These are phyloP conservation scores for Talaromyces marneffei DNA, from an alignment of 2,329 filamentous ascomycete genomes.

Conservation along the genomic window DNA sequence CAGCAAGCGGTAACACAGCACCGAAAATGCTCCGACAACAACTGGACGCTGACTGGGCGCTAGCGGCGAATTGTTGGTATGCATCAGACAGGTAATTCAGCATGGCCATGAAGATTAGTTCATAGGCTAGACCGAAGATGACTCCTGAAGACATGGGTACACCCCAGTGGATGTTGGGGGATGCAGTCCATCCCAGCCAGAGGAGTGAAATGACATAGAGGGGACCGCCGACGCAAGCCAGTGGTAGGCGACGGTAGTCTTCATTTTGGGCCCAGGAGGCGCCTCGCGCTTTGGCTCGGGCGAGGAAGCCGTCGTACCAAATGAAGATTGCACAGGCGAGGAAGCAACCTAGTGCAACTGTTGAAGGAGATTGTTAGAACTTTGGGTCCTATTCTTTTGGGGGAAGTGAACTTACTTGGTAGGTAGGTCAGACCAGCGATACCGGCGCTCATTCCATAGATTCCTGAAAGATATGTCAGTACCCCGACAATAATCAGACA, in stretches of 20 bases:
- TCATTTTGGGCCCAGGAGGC: constrained; percentile 52
- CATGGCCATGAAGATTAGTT: constrained; percentile 59
- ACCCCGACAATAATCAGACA: constrained; percentile 37
- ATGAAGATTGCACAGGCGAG: constrained; percentile 59
- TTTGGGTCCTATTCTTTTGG: no score
- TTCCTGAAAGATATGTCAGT: constrained; percentile 23
- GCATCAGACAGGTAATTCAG: constrained; percentile 62
- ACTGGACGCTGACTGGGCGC: constrained; percentile 50
- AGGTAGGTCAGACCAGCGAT: constrained; percentile 31
- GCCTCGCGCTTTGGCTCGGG: constrained; percentile 45
- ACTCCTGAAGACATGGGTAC: constrained; percentile 56
- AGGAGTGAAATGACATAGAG: constrained; percentile 47
- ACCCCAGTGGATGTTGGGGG: constrained; percentile 30
- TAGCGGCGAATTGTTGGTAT: constrained; percentile 61
- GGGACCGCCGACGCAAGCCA: constrained; percentile 64
- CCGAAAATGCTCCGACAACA: constrained; percentile 50
- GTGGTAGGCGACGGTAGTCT: constrained; percentile 61
- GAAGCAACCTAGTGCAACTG: constrained; percentile 56
- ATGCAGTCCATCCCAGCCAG: constrained; percentile 40
- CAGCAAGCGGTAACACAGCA: constrained; percentile 53
- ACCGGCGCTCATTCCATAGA: constrained; percentile 34
- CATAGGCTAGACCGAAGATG: constrained; percentile 58
- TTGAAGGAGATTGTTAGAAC: background rate
- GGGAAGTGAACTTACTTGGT: constrained; percentile 23
- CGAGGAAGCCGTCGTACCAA: constrained; percentile 58